Conservation (phyloP, 1,284 basidiomycete species). For the Trametes sp. region DNA sequence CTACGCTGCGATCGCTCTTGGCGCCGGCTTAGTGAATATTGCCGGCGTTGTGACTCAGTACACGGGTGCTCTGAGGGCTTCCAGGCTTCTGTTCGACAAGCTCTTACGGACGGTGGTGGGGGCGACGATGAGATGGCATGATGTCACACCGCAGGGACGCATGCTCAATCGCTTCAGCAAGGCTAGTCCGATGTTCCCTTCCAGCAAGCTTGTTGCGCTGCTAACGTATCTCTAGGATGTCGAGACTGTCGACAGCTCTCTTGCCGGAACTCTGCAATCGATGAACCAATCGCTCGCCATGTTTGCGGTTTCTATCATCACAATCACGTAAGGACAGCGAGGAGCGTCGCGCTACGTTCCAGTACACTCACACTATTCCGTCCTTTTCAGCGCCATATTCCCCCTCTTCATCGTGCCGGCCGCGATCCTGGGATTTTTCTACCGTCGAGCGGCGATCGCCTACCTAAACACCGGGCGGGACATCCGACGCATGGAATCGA, state of each 20-base stretch:
- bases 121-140: conserved; percentile 65
- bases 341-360: background rate
- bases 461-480: conserved; percentile 83
- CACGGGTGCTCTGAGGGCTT: conserved; percentile 68
- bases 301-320: conserved; percentile 73
- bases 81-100: conserved; percentile 61
- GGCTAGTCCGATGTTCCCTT: conserved; percentile 38
- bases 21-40: conserved; percentile 54
- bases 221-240: conserved; percentile 74
- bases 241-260: conserved; percentile 77
- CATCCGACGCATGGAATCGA: conserved; percentile 81
- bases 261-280: conserved; percentile 74
- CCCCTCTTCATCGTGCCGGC: conserved; percentile 81
- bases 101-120: conserved; percentile 63
- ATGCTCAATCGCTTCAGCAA: conserved; percentile 75
- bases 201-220: too few species aligned
- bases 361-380: background rate
- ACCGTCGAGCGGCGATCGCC: conserved; percentile 70
- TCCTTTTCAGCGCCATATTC: conserved; percentile 59
- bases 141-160: conserved; percentile 60
- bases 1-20: conserved; percentile 63
- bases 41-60: conserved; percentile 60
- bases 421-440: conserved; percentile 65
- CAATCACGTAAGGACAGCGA: conserved; percentile 62
- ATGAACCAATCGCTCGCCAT: conserved; percentile 78